Evolutionary conservation across 148 eudicot species (phyloP).

Genomic region (Selenicereus undatus): DNA sequence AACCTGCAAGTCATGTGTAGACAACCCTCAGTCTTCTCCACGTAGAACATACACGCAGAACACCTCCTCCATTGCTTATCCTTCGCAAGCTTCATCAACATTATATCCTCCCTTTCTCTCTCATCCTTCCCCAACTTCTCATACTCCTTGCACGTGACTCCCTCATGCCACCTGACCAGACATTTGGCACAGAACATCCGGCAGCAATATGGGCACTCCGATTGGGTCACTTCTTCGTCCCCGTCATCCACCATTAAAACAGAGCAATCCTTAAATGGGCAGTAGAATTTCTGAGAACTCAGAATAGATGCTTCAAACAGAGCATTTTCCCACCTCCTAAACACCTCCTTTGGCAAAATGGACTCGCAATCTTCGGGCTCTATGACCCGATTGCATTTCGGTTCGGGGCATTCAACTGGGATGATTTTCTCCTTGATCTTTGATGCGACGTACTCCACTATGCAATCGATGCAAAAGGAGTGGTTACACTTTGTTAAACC

Average conservation of each 20-base stretch:
- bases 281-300: slow-evolving; percentile 37
- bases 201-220: slow-evolving; percentile 50
- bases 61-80: slow-evolving; percentile 56
- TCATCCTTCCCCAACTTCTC: slow-evolving; percentile 30
- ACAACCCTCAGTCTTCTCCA: slow-evolving; percentile 62
- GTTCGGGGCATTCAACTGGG: slow-evolving; percentile 33
- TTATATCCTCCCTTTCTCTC: slow-evolving; percentile 43
- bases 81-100: slow-evolving; percentile 58
- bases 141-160: slow-evolving; percentile 46
- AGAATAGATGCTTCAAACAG: slow-evolving; percentile 38
- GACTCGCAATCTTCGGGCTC: slow-evolving; percentile 27
- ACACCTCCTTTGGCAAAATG: slow-evolving; percentile 31
- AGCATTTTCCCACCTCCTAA: slow-evolving; percentile 37
- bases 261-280: slow-evolving; percentile 58
- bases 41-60: slow-evolving; percentile 40
- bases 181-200: slow-evolving; percentile 64
- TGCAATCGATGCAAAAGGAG: slow-evolving; percentile 46
- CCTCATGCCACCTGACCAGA: slow-evolving; percentile 58
- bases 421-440: slow-evolving; percentile 32
- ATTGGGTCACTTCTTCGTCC: slow-evolving; percentile 7
- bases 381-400: slow-evolving; percentile 23
- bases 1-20: slow-evolving; percentile 58
- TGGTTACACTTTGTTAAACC: slow-evolving; percentile 34
- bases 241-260: slow-evolving; percentile 39
- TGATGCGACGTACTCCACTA: slow-evolving; percentile 27